Percentiles rank a stretch among this genome's conserved stretches.
phyloP scores from a whole-genome alignment of 345 rosid genomes.

The Sisymbrium irio region DNA sequence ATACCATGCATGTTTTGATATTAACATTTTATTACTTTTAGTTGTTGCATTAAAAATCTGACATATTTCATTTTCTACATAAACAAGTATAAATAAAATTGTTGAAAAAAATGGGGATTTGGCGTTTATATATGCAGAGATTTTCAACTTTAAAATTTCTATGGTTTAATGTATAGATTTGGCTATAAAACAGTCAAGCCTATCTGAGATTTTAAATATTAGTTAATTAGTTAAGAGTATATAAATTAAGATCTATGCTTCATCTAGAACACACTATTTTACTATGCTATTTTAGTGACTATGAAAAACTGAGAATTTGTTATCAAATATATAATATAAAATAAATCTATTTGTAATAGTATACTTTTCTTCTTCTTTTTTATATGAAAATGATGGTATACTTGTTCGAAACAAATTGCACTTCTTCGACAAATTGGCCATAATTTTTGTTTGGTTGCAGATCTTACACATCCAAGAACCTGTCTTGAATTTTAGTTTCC shows the following conservation, averaged over 20 bases:
- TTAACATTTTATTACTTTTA: not conserved
- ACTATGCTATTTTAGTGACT: not conserved
- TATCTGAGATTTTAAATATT: not conserved
- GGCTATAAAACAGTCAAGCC: not conserved
- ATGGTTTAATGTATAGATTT: not conserved
- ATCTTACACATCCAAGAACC: constrained; percentile 14
- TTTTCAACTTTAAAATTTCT: not conserved
- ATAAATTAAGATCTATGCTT: not conserved
- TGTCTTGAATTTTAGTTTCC: not conserved
- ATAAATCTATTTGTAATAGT: not conserved
- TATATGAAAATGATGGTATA: too few species aligned
- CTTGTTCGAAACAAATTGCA: constrained; percentile 3
- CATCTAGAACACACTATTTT: not conserved
- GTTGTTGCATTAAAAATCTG: not conserved
- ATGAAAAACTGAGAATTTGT: not conserved
- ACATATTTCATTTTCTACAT: not conserved
- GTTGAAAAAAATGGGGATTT: not conserved
- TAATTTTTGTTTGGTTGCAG: constrained; percentile 14
- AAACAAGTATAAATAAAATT: not conserved
- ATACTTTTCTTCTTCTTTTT: too few species aligned
- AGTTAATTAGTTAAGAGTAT: not conserved
- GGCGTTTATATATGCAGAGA: not conserved
- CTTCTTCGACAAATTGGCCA: not conserved
- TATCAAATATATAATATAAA: not conserved
- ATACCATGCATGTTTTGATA: not conserved